phyloP scores from a whole-genome alignment of 139 green algal species.

The Chlorella sp. region DNA sequence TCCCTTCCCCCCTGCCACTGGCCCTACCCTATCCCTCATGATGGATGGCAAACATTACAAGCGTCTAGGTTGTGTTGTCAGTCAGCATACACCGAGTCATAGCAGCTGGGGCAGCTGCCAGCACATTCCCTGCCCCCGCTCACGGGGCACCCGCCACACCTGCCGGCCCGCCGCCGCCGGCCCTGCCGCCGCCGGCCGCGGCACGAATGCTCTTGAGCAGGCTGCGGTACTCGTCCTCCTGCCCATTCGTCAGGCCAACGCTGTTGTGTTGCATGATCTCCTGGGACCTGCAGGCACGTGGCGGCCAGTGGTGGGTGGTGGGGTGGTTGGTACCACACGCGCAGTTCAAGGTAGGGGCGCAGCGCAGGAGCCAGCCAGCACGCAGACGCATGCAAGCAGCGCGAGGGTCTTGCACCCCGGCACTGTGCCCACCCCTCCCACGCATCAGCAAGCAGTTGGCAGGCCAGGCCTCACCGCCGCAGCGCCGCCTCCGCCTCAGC shows the following conservation, averaged over 20 bases:
- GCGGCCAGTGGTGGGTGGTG: no score
- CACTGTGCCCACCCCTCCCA: no score
- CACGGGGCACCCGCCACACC: neutral
- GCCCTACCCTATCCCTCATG: no score
- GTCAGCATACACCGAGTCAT: no score
- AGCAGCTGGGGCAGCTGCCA: no score
- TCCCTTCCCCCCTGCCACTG: no score
- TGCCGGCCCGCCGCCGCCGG: neutral
- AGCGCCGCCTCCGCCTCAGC: slow-evolving; percentile 1
- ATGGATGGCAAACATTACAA: no score
- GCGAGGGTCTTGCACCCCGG: no score
- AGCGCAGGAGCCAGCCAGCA: neutral
- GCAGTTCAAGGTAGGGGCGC: neutral
- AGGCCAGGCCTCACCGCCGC: slow-evolving; percentile 26
- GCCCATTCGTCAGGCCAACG: neutral
- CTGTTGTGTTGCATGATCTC: neutral
- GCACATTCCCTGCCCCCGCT: neutral
- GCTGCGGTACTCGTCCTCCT: neutral
- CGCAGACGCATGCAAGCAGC: neutral
- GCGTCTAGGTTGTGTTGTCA: no score
- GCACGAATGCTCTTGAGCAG: neutral
- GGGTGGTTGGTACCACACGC: no score
- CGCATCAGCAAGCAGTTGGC: no score
- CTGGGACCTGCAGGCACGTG: neutral
- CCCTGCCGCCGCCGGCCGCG: neutral